Percentiles rank a stretch among this genome's conserved stretches.
These are phyloP conservation scores for Mycena crocata DNA, from an alignment of 768 basidiomycete genomes.

Conservation along the genomic window DNA sequence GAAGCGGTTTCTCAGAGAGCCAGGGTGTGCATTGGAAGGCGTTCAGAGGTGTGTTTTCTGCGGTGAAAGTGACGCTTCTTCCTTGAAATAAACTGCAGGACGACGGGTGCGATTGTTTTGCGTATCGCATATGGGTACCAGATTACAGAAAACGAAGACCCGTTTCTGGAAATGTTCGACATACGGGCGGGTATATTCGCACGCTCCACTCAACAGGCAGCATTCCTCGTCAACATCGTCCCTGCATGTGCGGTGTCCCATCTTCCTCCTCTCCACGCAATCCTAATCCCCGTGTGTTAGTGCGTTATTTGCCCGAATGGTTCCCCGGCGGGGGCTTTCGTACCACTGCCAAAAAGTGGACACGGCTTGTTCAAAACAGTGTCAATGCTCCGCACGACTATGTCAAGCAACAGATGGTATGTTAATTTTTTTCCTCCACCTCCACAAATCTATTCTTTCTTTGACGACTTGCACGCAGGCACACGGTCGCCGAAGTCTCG, in stretches of 20 bases:
- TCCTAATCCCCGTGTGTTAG: neutral
- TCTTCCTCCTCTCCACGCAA: neutral
- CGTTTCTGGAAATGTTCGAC: neutral
- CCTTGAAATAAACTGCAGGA: too few species aligned
- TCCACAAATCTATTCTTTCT: neutral
- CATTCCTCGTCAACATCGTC: constrained; percentile 6
- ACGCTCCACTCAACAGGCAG: neutral
- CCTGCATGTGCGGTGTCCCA: constrained; percentile 8
- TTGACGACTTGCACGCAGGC: neutral
- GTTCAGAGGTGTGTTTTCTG: too few species aligned
- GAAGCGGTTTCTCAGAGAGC: too few species aligned
- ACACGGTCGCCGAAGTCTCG: constrained; percentile 4
- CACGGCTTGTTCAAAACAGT: neutral
- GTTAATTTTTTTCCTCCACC: neutral
- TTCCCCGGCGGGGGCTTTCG: neutral
- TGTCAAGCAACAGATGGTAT: neutral
- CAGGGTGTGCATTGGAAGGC: too few species aligned
- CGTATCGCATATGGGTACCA: constrained; percentile 14
- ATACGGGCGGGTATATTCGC: constrained; percentile 4
- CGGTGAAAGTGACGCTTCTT: too few species aligned
- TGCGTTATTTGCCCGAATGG: neutral
- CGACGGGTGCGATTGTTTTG: neutral
- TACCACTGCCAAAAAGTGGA: neutral
- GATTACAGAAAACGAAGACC: neutral
- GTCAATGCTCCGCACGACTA: neutral